These are phyloP conservation scores for Metarhizium robertsii DNA, from an alignment of 2,329 filamentous ascomycete species.

Conservation along the genomic window DNA sequence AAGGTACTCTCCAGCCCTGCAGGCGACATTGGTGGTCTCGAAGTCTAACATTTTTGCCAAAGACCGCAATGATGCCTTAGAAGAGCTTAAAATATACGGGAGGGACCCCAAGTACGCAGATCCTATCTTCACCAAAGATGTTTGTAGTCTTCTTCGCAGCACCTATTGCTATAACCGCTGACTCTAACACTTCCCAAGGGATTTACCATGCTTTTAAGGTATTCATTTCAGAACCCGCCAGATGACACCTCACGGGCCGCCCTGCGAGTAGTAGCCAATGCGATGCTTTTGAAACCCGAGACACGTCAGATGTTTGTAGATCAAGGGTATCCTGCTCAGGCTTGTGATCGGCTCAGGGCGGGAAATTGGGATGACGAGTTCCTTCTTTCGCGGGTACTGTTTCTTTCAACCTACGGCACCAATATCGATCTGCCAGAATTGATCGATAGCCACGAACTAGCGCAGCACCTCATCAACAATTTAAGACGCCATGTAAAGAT, in stretches of 20 bases:
- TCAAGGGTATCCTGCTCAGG: conserved; percentile 48
- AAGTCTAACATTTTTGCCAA: conserved; percentile 1
- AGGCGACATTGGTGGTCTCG: conserved; percentile 2
- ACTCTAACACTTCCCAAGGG: conserved; percentile 42
- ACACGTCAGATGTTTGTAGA: conserved; percentile 33
- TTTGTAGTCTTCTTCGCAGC: conserved; percentile 25
- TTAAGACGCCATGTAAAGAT: conserved; percentile 58
- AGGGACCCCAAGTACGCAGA: conserved; percentile 63
- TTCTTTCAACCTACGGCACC: conserved; percentile 39
- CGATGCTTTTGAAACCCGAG: conserved; percentile 44
- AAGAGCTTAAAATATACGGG: conserved; percentile 58
- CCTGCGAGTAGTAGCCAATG: conserved; percentile 75
- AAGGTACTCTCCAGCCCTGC: conserved; percentile 37
- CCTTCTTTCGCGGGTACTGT: conserved; percentile 41
- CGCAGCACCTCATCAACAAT: conserved; percentile 56
- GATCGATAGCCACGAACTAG: conserved; percentile 31
- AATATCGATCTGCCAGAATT: conserved; percentile 39
- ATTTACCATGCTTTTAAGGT: conserved; percentile 59
- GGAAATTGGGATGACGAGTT: conserved; percentile 81
- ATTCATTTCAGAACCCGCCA: conserved; percentile 62
- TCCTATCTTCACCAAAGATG: conserved; percentile 75
- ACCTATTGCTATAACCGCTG: background rate
- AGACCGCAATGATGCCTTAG: conserved; percentile 55
- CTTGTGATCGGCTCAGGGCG: conserved; percentile 62
- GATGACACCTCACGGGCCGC: conserved; percentile 60